phyloP scores from a whole-genome alignment of 306 rosid species.

The Vicia villosa region DNA sequence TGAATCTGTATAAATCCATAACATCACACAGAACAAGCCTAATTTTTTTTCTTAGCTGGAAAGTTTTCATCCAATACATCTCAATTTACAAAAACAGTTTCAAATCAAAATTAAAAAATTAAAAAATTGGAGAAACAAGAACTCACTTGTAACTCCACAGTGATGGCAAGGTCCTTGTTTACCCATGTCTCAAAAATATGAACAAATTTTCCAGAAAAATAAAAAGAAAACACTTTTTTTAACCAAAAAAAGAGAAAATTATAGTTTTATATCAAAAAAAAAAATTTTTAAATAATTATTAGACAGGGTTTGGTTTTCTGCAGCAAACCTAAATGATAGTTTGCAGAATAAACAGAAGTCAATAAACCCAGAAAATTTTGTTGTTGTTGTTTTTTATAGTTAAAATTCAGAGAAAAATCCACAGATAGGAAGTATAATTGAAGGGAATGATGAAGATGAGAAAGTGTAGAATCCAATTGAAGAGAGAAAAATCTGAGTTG shows the following conservation, averaged over 20 bases:
- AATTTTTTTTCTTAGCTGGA: neutral
- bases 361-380: constrained; percentile 70
- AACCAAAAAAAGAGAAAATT: constrained; percentile 18
- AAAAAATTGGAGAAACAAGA: constrained; percentile 71
- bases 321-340: constrained; percentile 62
- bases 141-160: constrained; percentile 99
- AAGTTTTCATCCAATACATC: constrained; percentile 37
- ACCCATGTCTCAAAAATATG: constrained; percentile 71
- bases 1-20: constrained; percentile 42
- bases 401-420: constrained; percentile 48
- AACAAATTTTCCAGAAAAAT: constrained; percentile 40
- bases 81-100: constrained; percentile 37
- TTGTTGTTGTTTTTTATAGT: constrained; percentile 37
- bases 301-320: constrained; percentile 43
- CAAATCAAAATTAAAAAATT: neutral
- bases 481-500: constrained; percentile 87
- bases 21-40: constrained; percentile 30
- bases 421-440: constrained; percentile 54
- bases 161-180: constrained; percentile 99
- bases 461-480: constrained; percentile 73
- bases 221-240: constrained; percentile 26
- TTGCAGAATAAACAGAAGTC: constrained; percentile 60
- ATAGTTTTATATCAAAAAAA: constrained; percentile 30
- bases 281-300: constrained; percentile 43
- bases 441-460: constrained; percentile 58